These are phyloP conservation scores for Aspergillus sclerotialis DNA, from an alignment of 2,329 filamentous ascomycete species.

Conservation along the genomic window DNA sequence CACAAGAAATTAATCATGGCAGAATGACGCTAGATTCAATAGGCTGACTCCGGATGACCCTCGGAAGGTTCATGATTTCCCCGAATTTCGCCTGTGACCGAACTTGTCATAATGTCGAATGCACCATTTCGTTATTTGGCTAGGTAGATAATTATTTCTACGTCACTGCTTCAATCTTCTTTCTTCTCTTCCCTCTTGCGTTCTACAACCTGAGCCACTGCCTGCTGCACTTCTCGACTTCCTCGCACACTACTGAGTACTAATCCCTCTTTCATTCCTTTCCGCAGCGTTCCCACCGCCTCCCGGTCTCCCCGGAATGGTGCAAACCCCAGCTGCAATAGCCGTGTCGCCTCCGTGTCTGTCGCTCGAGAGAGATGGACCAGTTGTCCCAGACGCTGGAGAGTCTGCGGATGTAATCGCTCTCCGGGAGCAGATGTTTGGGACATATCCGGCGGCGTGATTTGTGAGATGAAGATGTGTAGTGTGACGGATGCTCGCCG, in stretches of 20 bases:
- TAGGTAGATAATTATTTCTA: no score
- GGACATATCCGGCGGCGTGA: slow-evolving; percentile 59
- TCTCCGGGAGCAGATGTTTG: slow-evolving; percentile 27
- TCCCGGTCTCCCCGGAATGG: slow-evolving; percentile 71
- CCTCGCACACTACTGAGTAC: slow-evolving; percentile 76
- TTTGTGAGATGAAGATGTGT: slow-evolving; percentile 76
- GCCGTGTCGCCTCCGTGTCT: slow-evolving; percentile 61
- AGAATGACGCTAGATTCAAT: no score
- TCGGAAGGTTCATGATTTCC: no score
- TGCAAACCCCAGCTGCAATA: slow-evolving; percentile 71
- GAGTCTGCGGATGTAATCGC: slow-evolving; percentile 39
- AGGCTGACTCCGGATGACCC: no score
- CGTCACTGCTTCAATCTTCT: slow-evolving; percentile 14
- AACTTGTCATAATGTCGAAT: no score
- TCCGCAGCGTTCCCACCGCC: slow-evolving; percentile 56
- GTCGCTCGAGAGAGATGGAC: slow-evolving; percentile 53
- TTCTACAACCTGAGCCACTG: slow-evolving; percentile 61
- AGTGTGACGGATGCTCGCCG: slow-evolving; percentile 70
- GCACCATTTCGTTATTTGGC: no score
- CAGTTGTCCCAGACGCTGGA: slow-evolving; percentile 62
- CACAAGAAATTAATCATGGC: no score
- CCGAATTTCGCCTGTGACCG: no score
- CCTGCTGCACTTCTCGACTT: slow-evolving; percentile 75
- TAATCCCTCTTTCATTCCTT: slow-evolving; percentile 76
- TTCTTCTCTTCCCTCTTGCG: slow-evolving; percentile 43